Percentiles rank a stretch among this genome's conserved stretches.
These are phyloP conservation scores for Solanum rostratum DNA, from an alignment of 257 asterid genomes.

Conservation along the genomic window DNA sequence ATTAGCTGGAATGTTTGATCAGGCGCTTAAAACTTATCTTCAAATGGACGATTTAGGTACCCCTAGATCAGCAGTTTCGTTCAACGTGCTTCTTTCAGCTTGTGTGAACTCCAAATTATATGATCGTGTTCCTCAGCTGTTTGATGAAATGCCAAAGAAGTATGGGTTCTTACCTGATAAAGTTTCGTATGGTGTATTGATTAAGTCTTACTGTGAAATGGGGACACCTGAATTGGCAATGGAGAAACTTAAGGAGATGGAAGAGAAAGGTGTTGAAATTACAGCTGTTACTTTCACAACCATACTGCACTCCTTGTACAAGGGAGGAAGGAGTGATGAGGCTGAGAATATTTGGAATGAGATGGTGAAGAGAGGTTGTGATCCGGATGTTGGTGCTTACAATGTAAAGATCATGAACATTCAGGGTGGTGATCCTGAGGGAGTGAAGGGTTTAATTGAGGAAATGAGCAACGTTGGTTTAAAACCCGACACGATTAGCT, in stretches of 20 bases:
- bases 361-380: constrained; percentile 35
- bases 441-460: constrained; percentile 46
- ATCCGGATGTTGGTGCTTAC: constrained; percentile 55
- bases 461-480: constrained; percentile 50
- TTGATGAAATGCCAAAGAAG: constrained; percentile 47
- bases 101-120: constrained; percentile 25
- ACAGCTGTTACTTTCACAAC: constrained; percentile 31
- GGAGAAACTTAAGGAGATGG: constrained; percentile 49
- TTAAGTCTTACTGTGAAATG: constrained; percentile 63
- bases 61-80: constrained; percentile 53
- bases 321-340: constrained; percentile 36
- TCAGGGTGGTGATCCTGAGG: constrained; percentile 36
- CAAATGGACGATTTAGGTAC: constrained; percentile 69
- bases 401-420: constrained; percentile 48
- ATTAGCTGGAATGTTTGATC: constrained; percentile 63
- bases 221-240: constrained; percentile 43
- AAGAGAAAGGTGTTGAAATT: constrained; percentile 43
- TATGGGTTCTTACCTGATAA: constrained; percentile 44
- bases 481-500: constrained; percentile 48
- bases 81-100: constrained; percentile 57
- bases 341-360: constrained; percentile 64
- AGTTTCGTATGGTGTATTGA: constrained; percentile 55
- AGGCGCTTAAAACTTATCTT: constrained; percentile 40
- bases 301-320: constrained; percentile 43
- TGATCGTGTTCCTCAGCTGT: constrained; percentile 41